Base-by-base conservation (phyloP, 108 stramenopile genomes). In the Aurantiochytrium sp. region DNA sequence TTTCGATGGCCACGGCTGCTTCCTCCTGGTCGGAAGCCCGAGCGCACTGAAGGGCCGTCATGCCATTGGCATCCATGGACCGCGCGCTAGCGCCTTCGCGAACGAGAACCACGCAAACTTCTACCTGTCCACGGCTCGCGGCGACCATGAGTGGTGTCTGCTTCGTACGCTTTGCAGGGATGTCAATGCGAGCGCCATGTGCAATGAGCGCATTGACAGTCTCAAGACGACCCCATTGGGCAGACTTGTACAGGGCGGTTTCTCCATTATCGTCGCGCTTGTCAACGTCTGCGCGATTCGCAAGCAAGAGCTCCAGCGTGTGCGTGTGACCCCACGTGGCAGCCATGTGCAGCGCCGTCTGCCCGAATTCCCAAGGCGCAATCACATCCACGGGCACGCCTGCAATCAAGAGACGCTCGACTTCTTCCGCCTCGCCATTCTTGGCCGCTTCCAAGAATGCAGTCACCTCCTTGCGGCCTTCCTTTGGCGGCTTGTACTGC, bases 331-430 rank as follows among this genome's bases (percentile, higher is more conserved):
- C 89, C n/a, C 43, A 8, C 14, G 25, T 21, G 0, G 89, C 89
- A 6, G 89, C 89, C 21, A 90, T 43, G 16, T 73, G 87, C 21
- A 90, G 88, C 29, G 89, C 60, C 4, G 88, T 88, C 43, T 90
- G 19, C 5, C 53, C 88, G 4, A 45, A 83, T 23, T 47, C 45
- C 64, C 3, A 69, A 1, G 76, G 45, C 51, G 45, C 76, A 12
- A 53, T 28, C 23, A 28, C 19, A 28, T 83, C 76, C 10, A 83
- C 76, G 12, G 76, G 76, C 12, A 83, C 76, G 76, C 76, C 76
- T 8, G 76, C 19, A 12, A 25, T 28, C n/a, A 83, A 45, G n/a
- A 83, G n/a, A 16, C 28, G 19, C 51, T 83, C 76, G 49, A 83
- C 76, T 45, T 83, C 51, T 6, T 83, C 76, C 18, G 76, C 19